A percentile compares a stretch with the other conserved stretches of the same genome.
Evolutionary conservation across 257 asterid species (phyloP).

Genomic region (Scutellaria baicalensis): DNA sequence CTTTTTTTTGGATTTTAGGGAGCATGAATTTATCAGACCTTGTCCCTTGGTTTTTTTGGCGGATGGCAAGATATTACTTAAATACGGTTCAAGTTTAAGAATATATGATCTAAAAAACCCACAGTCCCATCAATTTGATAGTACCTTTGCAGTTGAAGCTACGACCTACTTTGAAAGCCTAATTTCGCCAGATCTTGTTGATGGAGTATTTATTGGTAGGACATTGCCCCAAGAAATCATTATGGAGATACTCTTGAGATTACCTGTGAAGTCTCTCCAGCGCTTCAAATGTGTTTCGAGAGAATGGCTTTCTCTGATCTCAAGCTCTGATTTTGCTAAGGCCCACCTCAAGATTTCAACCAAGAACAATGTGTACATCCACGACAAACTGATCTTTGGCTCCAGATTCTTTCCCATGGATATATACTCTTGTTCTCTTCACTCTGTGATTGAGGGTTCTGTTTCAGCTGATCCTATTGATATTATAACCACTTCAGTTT

Average conservation of each 20-base stretch:
- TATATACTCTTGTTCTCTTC: constrained; percentile 4
- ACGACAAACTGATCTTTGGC: constrained; percentile 6
- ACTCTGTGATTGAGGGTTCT: neutral
- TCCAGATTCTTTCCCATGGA: neutral
- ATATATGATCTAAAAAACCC: constrained; percentile 1
- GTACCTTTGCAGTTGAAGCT: neutral
- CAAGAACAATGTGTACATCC: neutral
- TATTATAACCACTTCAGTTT: neutral
- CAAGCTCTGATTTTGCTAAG: constrained; percentile 15
- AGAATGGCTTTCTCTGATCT: constrained; percentile 9
- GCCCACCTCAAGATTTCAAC: constrained; percentile 16
- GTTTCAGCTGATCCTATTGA: neutral
- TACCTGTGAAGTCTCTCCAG: constrained; percentile 27
- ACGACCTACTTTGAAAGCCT: constrained; percentile 16
- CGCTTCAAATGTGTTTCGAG: constrained; percentile 16
- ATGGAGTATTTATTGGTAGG: constrained; percentile 2
- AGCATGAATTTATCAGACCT: neutral
- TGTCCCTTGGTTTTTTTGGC: neutral
- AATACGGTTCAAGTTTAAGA: constrained; percentile 3
- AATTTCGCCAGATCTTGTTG: constrained; percentile 10
- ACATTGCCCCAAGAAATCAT: constrained; percentile 18
- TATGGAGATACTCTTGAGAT: constrained; percentile 22
- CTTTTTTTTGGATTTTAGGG: constrained; percentile 2
- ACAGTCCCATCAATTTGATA: neutral
- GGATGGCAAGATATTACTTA: constrained; percentile 8